Base-by-base conservation (phyloP, 1,284 basidiomycete species). In the Boletus semigastroideus region DNA sequence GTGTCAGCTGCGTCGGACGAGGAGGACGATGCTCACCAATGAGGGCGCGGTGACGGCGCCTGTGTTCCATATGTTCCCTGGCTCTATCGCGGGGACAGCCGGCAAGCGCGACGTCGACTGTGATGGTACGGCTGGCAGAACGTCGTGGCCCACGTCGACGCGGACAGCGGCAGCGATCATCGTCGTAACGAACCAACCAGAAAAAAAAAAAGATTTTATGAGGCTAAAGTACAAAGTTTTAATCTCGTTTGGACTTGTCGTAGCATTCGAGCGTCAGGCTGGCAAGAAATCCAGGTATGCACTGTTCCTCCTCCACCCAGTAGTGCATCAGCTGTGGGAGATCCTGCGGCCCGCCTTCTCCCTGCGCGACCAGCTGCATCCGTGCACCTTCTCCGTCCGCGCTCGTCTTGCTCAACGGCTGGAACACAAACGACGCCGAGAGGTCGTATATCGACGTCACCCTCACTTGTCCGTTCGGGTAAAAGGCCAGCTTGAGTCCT, bases 401-500 rank as follows among this genome's bases (percentile, higher is more conserved):
- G 10, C 42, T 34, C 37, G 53, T 57, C 37, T 64, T 67, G 44
- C 59, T 59, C 34, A 72, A 63, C 1, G 87, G 86, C 62, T 84
- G 81, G 67, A 90, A 90, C 22, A 87, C 82, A 62, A 90, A 90
- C 30, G 80, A 79, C 13, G 86, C 83, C 48, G 74, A 75, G 8
- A 88, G 73, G 63, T 91, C 88, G 67, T 85, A 93, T 52, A 87
- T 75, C n/a, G 85, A 87, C 4, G 90, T 93, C 48, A 94, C 82
- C 33, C 90, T 80, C 39, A 94, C 85, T 57, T 90, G 84, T 0
- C 91, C 91, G 49, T 90, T 92, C 5, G 86, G 86, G 55, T 89
- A 86, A 66, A 94, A 94, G 1, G 86, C 84, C 34, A 94, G 76
- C 67, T 92, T 93, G 59, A 92, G 83, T 2, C 92, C 93, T 1